phyloP scores from a whole-genome alignment of 805 yeast genomes.

The Ogataea corticis region DNA sequence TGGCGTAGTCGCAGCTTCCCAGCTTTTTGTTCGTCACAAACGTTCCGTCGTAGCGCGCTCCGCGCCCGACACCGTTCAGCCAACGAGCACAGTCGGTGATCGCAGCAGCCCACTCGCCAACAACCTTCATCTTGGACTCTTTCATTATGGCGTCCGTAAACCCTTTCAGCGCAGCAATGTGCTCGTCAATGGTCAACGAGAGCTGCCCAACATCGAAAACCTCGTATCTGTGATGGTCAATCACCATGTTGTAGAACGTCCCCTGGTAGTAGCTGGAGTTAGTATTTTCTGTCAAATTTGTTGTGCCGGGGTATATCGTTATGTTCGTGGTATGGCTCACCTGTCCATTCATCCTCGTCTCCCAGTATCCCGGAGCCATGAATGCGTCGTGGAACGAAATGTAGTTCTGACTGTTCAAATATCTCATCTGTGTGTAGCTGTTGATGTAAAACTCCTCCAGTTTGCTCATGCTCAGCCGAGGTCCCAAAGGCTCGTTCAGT shows the following conservation, averaged over 20 bases:
- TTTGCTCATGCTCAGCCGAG: constrained; percentile 45
- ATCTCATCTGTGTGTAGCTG: constrained; percentile 46
- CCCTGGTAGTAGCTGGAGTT: constrained; percentile 14
- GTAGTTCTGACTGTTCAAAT: constrained; percentile 37
- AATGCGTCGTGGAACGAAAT: constrained; percentile 72
- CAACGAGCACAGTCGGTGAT: constrained; percentile 70
- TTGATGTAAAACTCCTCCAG: constrained; percentile 41
- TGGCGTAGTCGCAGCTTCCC: constrained; percentile 46
- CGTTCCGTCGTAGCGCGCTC: constrained; percentile 61
- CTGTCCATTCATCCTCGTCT: constrained; percentile 38
- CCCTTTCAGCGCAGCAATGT: constrained; percentile 52
- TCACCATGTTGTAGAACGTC: constrained; percentile 61
- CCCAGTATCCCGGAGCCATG: constrained; percentile 55
- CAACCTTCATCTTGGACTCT: constrained; percentile 50
- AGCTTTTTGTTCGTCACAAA: constrained; percentile 40
- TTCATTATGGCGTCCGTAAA: constrained; percentile 45
- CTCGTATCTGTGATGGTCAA: constrained; percentile 92
- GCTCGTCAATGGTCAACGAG: constrained; percentile 56
- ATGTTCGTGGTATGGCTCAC: constrained; percentile 14
- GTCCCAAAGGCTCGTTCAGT: constrained; percentile 70
- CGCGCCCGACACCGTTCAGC: constrained; percentile 68
- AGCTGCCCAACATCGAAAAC: constrained; percentile 73
- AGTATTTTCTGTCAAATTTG: constrained; percentile 6
- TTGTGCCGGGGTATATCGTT: constrained; percentile 11
- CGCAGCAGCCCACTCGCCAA: constrained; percentile 74